A percentile compares a stretch with the other conserved stretches of the same genome.
phyloP scores from a whole-genome alignment of 2,329 filamentous ascomycete species.

The Aspergillus hiratsukae region DNA sequence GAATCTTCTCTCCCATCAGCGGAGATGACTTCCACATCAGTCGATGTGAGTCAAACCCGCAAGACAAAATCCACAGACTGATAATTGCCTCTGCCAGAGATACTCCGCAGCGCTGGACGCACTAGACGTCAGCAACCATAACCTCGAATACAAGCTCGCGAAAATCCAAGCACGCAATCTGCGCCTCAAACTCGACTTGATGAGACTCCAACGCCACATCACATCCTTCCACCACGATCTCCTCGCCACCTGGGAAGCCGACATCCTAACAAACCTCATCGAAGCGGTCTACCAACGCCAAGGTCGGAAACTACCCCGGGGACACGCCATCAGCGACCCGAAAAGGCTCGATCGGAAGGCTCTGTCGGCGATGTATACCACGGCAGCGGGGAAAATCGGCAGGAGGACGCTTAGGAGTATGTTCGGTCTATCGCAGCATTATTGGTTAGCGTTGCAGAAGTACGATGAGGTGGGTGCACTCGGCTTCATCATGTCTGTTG shows the following conservation, averaged over 20 bases:
- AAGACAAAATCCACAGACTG: background rate
- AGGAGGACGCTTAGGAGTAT: slow-evolving; percentile 16
- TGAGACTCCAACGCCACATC: slow-evolving; percentile 23
- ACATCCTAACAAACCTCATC: slow-evolving; percentile 33
- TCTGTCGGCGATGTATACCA: slow-evolving; percentile 21
- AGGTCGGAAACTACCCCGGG: slow-evolving; percentile 18
- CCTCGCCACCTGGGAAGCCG: slow-evolving; percentile 32
- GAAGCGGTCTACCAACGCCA: slow-evolving; percentile 25
- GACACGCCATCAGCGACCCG: slow-evolving; percentile 15
- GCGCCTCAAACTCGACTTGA: slow-evolving; percentile 23
- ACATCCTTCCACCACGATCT: slow-evolving; percentile 22
- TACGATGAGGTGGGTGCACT: slow-evolving; percentile 24
- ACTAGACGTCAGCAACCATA: slow-evolving; percentile 23
- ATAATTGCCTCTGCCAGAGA: slow-evolving; percentile 8
- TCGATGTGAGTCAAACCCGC: slow-evolving; percentile 11
- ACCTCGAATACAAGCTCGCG: slow-evolving; percentile 20
- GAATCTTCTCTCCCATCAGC: slow-evolving; percentile 2
- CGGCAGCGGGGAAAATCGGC: slow-evolving; percentile 22
- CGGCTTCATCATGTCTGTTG: background rate
- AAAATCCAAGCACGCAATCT: slow-evolving; percentile 17
- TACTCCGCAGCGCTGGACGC: slow-evolving; percentile 16
- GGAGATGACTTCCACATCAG: slow-evolving; percentile 8
- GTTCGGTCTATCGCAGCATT: slow-evolving; percentile 23
- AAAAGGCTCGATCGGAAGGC: slow-evolving; percentile 13
- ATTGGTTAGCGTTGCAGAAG: slow-evolving; percentile 24